These are phyloP conservation scores for Starmerella khaoyaiensis DNA, from an alignment of 805 yeast species.

Conservation along the genomic window DNA sequence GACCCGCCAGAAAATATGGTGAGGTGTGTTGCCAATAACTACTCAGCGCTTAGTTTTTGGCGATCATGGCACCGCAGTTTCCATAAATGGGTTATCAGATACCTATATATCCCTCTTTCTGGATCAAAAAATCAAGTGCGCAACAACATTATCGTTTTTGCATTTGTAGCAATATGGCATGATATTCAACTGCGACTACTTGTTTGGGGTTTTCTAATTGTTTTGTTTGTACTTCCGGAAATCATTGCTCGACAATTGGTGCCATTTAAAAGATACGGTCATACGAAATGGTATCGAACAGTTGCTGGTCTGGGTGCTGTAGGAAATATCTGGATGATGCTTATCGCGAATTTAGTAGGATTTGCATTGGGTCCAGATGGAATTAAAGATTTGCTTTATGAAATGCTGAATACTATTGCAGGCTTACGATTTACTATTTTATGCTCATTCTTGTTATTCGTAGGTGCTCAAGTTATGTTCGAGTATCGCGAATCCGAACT, in stretches of 20 bases:
- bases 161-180: slow-evolving; percentile 97
- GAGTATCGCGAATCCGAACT: slow-evolving; percentile 79
- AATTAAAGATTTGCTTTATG: slow-evolving; percentile 46
- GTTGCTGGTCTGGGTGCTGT: slow-evolving; percentile 82
- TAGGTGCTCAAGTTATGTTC: slow-evolving; percentile 87
- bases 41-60: slow-evolving; percentile 92
- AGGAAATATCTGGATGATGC: slow-evolving; percentile 90
- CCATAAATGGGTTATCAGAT: slow-evolving; percentile 80
- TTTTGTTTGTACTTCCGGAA: slow-evolving; percentile 78
- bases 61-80: slow-evolving; percentile 96
- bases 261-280: slow-evolving; percentile 30
- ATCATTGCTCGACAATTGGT: slow-evolving; percentile 41
- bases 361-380: slow-evolving; percentile 91
- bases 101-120: slow-evolving; percentile 84
- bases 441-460: slow-evolving; percentile 56
- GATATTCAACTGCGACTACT: slow-evolving; percentile 78
- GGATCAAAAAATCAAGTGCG: slow-evolving; percentile 60
- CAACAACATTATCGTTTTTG: slow-evolving; percentile 73
- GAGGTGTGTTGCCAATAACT: slow-evolving; percentile 88
- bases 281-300: slow-evolving; percentile 61
- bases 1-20: slow-evolving; percentile 98
- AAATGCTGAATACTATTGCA: slow-evolving; percentile 55
- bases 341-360: slow-evolving; percentile 89
- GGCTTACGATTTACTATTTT: slow-evolving; percentile 51
- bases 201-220: slow-evolving; percentile 94